Evolutionary conservation across 805 yeast genomes (phyloP).

Genomic region (Cyberlindnera amylophila): DNA sequence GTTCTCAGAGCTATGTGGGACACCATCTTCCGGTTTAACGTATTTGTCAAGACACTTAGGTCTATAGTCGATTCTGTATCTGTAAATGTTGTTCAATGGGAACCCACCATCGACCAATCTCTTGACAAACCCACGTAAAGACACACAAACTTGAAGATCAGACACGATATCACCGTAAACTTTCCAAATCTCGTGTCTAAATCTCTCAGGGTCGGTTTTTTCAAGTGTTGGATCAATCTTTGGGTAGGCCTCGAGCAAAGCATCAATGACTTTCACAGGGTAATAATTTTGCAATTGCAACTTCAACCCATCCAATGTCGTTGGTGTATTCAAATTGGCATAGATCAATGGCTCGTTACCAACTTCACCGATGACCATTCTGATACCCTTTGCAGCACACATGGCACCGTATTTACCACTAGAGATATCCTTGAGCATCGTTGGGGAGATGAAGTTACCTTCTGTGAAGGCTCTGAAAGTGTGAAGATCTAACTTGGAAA

Average conservation of each 20-base stretch:
- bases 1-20: constrained; percentile 13
- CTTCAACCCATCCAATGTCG: constrained; percentile 31
- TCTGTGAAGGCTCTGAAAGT: constrained; percentile 41
- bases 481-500: constrained; percentile 22
- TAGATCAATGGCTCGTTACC: constrained; percentile 32
- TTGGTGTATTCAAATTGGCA: constrained; percentile 31
- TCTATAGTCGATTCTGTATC: constrained; percentile 32
- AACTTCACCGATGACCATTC: constrained; percentile 33
- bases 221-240: constrained; percentile 15
- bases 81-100: constrained; percentile 26
- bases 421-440: constrained; percentile 31
- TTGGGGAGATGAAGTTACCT: constrained; percentile 31
- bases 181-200: constrained; percentile 18
- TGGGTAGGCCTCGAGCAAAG: constrained; percentile 26
- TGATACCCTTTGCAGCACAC: constrained; percentile 20
- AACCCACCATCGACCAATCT: constrained; percentile 24
- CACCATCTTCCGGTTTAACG: constrained; percentile 16
- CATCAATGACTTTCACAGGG: constrained; percentile 27
- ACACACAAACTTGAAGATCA: constrained; percentile 37
- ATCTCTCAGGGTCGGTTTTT: constrained; percentile 15
- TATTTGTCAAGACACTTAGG: constrained; percentile 25
- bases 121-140: constrained; percentile 33
- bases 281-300: constrained; percentile 23
- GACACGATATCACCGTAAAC: constrained; percentile 35
- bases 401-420: constrained; percentile 28